Evolutionary conservation across 345 rosid species (phyloP), one percentile per base, ranked within the genome.

Genomic region (Mercurialis annua): DNA sequence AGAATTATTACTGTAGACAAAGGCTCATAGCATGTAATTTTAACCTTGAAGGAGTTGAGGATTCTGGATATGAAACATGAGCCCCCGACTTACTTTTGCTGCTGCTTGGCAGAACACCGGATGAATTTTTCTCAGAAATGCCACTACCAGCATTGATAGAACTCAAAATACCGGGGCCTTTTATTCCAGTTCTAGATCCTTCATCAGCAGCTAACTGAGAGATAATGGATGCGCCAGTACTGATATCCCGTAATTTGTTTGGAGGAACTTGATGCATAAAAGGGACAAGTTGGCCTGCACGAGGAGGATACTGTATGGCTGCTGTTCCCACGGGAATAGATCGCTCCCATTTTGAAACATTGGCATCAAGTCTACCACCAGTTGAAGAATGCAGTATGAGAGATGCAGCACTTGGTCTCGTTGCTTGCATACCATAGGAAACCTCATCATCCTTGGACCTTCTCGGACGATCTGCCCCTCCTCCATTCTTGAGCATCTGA

Each of bases 181-280:
- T 91, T 69, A 84, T 86, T 66, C 98, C 99, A 33, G 97, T 94
- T 75, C 99, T 84, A n/a, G 99, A 91, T 57, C 99, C 99, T 87
- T 94, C 99, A 78, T 94, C 99, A 51, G 98, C 99, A 80, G 96
- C 97, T 58, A 90, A 74, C 40, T 86, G 95, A 48, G 87, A 71
- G 47, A 87, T 78, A 50, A 84, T 47, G 31, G 92, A 87, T 26
- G 87, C 71, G 54, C 81, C 75, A 10, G 77, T 76, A 77, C 69
- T 87, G 42, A 76, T 77, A 31, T 91, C 99, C 70, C 81, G 82
- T 62, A 87, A 86, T 76, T 86, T 87, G 72, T 81, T 91, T 17
- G 89, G 65, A 61, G 85, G 75, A 46, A 66, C 77, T 76, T 88
- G 92, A 62, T 83, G 94, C 68, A 79, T 69, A 71, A 85, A 77